phyloP scores from a whole-genome alignment of 306 rosid genomes.

The Trichosanthes cucumerina region DNA sequence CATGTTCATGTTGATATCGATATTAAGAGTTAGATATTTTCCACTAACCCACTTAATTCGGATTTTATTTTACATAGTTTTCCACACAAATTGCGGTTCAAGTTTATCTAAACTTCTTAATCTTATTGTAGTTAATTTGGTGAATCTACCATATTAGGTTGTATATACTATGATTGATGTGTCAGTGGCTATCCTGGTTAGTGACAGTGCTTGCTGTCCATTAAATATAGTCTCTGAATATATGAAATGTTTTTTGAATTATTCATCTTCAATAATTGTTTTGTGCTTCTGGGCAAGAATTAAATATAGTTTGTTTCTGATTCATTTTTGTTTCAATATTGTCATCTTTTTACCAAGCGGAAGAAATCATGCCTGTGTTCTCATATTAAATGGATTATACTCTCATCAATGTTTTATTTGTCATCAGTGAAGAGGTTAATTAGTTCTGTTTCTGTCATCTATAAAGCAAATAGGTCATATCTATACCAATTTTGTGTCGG shows the following conservation, averaged over 20 bases:
- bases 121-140: not conserved
- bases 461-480: not conserved
- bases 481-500: constrained; percentile 23
- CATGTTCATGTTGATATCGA: not conserved
- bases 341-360: not conserved
- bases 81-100: not conserved
- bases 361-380: not conserved
- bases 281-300: not conserved
- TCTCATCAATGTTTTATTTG: not conserved
- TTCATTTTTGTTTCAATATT: not conserved
- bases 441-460: not conserved
- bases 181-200: not conserved
- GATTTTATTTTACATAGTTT: not conserved
- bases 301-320: not conserved
- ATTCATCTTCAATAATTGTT: not conserved
- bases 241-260: not conserved
- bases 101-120: not conserved
- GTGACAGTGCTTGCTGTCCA: not conserved
- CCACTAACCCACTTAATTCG: not conserved
- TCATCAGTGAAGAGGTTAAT: not conserved
- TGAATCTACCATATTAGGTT: not conserved
- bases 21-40: not conserved
- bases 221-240: not conserved
- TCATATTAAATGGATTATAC: not conserved
- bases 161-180: not conserved